phyloP scores from a whole-genome alignment of 148 eudicot species.

The Chenopodium berlandieri region DNA sequence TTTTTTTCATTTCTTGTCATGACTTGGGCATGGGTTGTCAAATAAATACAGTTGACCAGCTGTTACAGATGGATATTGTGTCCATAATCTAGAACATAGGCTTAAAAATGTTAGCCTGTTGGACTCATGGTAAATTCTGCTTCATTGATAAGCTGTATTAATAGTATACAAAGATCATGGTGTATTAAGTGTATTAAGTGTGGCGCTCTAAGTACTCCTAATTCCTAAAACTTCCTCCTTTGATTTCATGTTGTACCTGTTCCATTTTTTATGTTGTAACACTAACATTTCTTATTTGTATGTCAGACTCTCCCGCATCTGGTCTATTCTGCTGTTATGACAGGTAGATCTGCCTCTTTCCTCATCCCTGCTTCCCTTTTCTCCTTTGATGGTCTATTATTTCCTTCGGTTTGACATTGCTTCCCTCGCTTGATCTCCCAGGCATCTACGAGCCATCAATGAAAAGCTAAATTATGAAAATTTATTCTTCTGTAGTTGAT shows the following conservation, averaged over 20 bases:
- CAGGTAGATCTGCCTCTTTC: conserved; percentile 35
- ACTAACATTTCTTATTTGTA: conserved; percentile 19
- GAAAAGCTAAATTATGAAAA: neutral
- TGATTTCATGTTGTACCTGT: neutral
- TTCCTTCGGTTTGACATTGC: neutral
- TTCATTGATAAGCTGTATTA: no score
- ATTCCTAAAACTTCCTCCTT: no score
- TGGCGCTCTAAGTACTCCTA: no score
- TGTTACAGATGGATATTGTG: no score
- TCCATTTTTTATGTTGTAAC: neutral
- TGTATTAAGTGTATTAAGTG: no score
- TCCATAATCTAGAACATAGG: no score
- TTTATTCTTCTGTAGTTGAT: neutral
- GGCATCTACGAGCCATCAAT: neutral
- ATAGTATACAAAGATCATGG: no score
- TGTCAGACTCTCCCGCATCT: conserved; percentile 59
- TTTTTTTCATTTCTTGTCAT: no score
- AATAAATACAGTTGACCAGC: no score
- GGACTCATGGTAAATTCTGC: no score
- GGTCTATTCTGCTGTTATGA: conserved; percentile 46
- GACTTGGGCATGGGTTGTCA: no score
- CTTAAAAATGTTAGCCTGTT: no score
- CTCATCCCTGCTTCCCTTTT: neutral
- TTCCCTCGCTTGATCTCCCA: neutral
- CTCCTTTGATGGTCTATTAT: neutral